Conservation (phyloP, 208 protist genomes). For the Vickermania spadyakhi region DNA sequence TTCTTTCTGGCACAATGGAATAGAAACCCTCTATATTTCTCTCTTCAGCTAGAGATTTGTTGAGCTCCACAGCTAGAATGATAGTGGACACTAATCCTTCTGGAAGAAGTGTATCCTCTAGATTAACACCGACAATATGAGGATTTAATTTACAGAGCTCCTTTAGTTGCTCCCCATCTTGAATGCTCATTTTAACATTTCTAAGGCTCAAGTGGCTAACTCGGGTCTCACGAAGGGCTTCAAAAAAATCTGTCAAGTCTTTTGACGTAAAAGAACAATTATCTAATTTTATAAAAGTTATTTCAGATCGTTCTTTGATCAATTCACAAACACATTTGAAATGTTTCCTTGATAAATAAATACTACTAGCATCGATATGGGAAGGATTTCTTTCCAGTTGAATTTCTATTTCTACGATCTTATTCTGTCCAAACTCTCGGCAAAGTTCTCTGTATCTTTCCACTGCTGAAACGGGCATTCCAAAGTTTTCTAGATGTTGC, state of each 20-base stretch:
- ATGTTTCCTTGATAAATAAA: slow-evolving; percentile 2
- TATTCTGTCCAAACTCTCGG: slow-evolving; percentile 2
- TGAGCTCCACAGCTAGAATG: not conserved
- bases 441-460: slow-evolving; percentile 14
- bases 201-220: not conserved
- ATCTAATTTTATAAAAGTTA: not conserved
- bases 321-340: not conserved
- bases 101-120: not conserved
- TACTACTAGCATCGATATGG: slow-evolving; percentile 1
- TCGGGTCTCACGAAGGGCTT: not conserved
- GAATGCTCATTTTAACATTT: not conserved
- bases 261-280: not conserved
- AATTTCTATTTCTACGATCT: not conserved
- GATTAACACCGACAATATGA: not conserved
- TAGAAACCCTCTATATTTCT: not conserved
- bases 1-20: not conserved
- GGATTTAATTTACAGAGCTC: slow-evolving; percentile 2
- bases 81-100: not conserved
- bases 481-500: not conserved
- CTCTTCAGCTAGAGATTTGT: slow-evolving; percentile 1
- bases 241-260: not conserved
- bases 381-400: not conserved
- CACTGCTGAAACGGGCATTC: not conserved
- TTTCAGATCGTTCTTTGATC: not conserved
- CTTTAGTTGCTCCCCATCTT: not conserved